phyloP scores from a whole-genome alignment of 805 yeast species.

The Saccharomycopsis fibuligera region DNA sequence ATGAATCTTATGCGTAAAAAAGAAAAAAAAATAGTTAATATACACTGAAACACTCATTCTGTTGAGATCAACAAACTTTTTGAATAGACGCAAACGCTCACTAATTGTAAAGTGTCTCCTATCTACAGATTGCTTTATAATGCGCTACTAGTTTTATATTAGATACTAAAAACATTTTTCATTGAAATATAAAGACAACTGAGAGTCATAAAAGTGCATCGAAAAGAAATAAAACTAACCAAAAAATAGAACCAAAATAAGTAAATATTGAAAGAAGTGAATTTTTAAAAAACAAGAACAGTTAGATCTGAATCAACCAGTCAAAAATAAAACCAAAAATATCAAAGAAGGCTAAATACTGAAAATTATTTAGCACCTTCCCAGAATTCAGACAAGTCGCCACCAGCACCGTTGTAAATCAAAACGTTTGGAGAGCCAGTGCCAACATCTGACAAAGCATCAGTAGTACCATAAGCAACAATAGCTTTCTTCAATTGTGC shows the following conservation, averaged over 20 bases:
- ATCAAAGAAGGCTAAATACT: no score
- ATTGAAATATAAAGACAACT: no score
- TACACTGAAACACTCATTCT: no score
- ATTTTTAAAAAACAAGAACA: no score
- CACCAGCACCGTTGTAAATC: constrained; percentile 79
- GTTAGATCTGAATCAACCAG: no score
- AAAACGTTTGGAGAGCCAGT: constrained; percentile 69
- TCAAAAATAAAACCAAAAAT: no score
- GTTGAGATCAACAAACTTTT: no score
- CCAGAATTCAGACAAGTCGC: constrained; percentile 63
- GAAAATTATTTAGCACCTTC: neutral
- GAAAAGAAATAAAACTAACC: neutral
- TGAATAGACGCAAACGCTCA: no score
- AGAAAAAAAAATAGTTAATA: no score
- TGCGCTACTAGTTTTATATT: neutral
- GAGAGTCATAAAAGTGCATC: neutral
- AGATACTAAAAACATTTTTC: neutral
- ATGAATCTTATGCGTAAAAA: no score
- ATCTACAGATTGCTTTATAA: no score
- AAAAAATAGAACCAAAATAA: neutral
- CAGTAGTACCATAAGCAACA: constrained; percentile 60
- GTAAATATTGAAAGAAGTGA: neutral
- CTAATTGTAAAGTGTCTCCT: no score
- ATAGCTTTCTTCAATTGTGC: constrained; percentile 70
- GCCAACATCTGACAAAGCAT: constrained; percentile 54